Conservation (phyloP, 371 early-diverging fungal species). For the Syncephalastrum monosporum region DNA sequence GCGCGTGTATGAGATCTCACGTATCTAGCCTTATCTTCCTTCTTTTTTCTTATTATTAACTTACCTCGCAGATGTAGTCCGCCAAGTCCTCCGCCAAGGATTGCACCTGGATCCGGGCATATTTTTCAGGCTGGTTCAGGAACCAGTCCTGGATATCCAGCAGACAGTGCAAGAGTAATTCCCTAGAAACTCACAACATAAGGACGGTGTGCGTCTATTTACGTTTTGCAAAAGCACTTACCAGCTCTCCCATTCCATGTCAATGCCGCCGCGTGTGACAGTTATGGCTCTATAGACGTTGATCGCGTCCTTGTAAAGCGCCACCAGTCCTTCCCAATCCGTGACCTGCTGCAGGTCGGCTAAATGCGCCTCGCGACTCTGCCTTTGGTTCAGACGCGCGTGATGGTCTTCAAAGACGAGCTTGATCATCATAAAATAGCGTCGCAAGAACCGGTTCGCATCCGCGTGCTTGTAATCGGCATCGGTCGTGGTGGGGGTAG, state of each 20-base stretch:
- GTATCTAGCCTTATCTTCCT: neutral
- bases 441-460: constrained; percentile 59
- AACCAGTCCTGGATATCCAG: constrained; percentile 57
- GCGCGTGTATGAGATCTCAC: neutral
- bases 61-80: constrained; percentile 55
- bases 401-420: constrained; percentile 48
- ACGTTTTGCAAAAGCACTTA: constrained; percentile 13
- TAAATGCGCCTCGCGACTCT: neutral
- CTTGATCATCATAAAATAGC: constrained; percentile 58
- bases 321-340: constrained; percentile 53
- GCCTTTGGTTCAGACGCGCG: constrained; percentile 17
- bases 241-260: constrained; percentile 66
- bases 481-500: constrained; percentile 15
- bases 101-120: constrained; percentile 44
- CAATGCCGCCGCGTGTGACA: constrained; percentile 55
- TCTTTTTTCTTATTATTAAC: constrained; percentile 2
- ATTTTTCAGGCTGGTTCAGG: constrained; percentile 51
- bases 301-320: constrained; percentile 59
- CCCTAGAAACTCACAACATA: constrained; percentile 21
- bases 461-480: constrained; percentile 33
- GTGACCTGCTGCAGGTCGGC: constrained; percentile 13
- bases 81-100: constrained; percentile 55
- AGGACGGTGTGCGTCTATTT: too few species aligned
- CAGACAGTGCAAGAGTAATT: constrained; percentile 46
- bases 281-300: constrained; percentile 60